phyloP scores from a whole-genome alignment of 2,329 filamentous ascomycete species.

The Chaetomiaceae sp. region DNA sequence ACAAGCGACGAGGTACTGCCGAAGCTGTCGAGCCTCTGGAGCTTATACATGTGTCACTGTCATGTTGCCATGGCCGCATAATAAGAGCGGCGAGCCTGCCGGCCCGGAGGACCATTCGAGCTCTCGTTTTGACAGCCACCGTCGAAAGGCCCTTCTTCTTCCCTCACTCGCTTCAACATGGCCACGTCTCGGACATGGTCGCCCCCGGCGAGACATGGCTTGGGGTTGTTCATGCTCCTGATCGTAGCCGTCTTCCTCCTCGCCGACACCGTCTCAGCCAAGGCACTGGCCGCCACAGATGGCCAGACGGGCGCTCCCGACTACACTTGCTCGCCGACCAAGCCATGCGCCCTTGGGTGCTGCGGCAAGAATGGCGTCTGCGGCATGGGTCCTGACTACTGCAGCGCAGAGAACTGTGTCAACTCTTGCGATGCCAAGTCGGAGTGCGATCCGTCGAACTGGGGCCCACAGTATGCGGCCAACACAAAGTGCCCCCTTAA shows the following conservation, averaged over 20 bases:
- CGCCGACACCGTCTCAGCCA: background rate
- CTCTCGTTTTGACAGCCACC: background rate
- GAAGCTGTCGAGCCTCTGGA: background rate
- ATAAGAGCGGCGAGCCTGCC: background rate
- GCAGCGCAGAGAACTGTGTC: background rate
- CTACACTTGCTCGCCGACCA: slow-evolving; percentile 3
- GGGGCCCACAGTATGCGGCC: slow-evolving; percentile 7
- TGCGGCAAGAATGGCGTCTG: slow-evolving; percentile 4
- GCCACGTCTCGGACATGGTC: background rate
- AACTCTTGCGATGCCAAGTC: slow-evolving; percentile 7
- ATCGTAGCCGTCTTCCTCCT: background rate
- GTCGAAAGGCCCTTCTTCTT: background rate
- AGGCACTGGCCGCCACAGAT: background rate
- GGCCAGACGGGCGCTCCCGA: slow-evolving; percentile 3
- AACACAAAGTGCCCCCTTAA: slow-evolving; percentile 2
- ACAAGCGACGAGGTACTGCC: background rate
- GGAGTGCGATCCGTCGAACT: slow-evolving; percentile 2
- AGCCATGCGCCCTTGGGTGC: slow-evolving; percentile 2
- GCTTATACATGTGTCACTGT: no score
- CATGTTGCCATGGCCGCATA: background rate
- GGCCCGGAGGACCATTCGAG: no score
- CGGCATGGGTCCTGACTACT: slow-evolving; percentile 3
- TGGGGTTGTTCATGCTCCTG: background rate
- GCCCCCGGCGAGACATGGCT: background rate
- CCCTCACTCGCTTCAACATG: background rate